Conservation (phyloP, 768 basidiomycete species). For the Tylopilus balloui region DNA sequence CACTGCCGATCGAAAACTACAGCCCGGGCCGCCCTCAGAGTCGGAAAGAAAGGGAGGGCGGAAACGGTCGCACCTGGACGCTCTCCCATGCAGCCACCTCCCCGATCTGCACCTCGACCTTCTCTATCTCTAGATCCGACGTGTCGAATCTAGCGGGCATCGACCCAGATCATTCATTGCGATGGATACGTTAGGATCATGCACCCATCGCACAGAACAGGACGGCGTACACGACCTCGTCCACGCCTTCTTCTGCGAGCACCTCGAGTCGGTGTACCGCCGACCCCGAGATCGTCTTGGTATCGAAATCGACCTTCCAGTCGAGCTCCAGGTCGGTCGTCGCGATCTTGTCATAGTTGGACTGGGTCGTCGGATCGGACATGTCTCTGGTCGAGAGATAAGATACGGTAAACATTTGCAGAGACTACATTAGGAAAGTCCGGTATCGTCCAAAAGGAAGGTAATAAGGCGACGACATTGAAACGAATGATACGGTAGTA, state of each 20-base stretch:
- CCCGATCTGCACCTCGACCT: neutral
- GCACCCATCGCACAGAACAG: no score
- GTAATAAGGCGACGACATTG: neutral
- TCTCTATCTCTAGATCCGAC: neutral
- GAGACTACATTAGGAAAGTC: conserved; percentile 11
- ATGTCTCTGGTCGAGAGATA: neutral
- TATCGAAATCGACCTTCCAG: neutral
- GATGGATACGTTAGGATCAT: neutral
- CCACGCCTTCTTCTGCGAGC: neutral
- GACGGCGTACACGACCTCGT: neutral
- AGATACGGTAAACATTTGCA: neutral
- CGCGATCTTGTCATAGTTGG: neutral
- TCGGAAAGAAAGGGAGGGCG: no score
- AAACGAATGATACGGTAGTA: conserved; percentile 1
- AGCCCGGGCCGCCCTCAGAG: no score
- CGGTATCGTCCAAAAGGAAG: conserved; percentile 1
- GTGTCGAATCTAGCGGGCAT: neutral
- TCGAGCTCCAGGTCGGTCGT: neutral
- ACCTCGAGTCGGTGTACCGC: neutral
- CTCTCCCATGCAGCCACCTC: neutral
- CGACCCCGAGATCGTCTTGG: neutral
- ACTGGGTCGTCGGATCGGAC: neutral
- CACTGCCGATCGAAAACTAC: no score
- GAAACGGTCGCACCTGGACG: no score
- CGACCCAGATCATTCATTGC: neutral